Evolutionary conservation across 1,139 yeast genomes (phyloP).

Genomic region (Trichomonascaceae sp.): DNA sequence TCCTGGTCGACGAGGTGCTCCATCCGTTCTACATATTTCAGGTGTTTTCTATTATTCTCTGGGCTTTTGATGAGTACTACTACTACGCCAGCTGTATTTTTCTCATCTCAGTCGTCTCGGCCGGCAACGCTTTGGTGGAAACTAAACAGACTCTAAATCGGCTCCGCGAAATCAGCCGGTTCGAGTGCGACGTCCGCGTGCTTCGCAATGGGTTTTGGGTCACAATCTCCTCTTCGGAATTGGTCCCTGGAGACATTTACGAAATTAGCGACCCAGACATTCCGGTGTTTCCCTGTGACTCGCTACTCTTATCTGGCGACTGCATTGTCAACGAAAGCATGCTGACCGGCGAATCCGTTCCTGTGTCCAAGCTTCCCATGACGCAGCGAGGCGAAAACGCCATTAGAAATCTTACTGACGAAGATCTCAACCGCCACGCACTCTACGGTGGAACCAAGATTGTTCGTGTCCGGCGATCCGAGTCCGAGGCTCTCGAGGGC

Average conservation of each 20-base stretch:
- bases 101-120: conserved; percentile 67
- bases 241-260: conserved; percentile 92
- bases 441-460: conserved; percentile 82
- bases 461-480: conserved; percentile 52
- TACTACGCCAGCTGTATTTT: conserved; percentile 92
- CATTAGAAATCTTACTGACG: conserved; percentile 19
- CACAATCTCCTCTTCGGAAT: conserved; percentile 60
- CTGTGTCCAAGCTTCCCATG: conserved; percentile 72
- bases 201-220: conserved; percentile 93
- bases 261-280: conserved; percentile 84
- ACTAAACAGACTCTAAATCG: conserved; percentile 66
- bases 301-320: conserved; percentile 76
- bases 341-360: conserved; percentile 97
- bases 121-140: conserved; percentile 68
- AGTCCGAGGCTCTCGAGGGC: conserved; percentile 31
- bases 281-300: conserved; percentile 71
- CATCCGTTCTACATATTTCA: conserved; percentile 95
- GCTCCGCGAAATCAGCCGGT: conserved; percentile 59
- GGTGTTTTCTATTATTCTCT: conserved; percentile 74
- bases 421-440: conserved; percentile 51
- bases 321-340: conserved; percentile 90
- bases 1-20: conserved; percentile 73
- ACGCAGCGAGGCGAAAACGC: conserved; percentile 34
- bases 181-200: conserved; percentile 72
- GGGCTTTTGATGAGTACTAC: conserved; percentile 87